Percentiles rank a stretch among this genome's conserved stretches.
These are phyloP conservation scores for Fragilariopsis cylindrus DNA, from an alignment of 108 stramenopile genomes.

Conservation along the genomic window DNA sequence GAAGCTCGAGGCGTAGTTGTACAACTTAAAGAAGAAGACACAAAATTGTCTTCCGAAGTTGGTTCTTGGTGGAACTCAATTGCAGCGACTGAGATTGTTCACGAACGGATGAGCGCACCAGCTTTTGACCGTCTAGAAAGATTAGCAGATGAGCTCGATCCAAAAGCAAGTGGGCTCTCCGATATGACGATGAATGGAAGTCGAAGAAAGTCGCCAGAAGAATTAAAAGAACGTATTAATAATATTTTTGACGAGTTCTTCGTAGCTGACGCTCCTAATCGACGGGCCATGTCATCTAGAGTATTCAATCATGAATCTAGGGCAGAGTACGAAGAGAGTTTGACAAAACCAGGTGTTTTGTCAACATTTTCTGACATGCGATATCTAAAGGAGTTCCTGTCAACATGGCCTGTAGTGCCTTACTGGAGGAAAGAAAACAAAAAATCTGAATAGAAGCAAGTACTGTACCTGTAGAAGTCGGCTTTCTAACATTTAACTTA, in stretches of 20 bases:
- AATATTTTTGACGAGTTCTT: constrained; percentile 73
- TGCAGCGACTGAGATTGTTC: constrained; percentile 45
- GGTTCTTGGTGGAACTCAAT: constrained; percentile 76
- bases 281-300: constrained; percentile 67
- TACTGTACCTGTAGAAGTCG: constrained; percentile 21
- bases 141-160: constrained; percentile 63
- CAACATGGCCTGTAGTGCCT: constrained; percentile 71
- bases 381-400: constrained; percentile 74
- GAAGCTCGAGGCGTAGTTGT: constrained; percentile 82
- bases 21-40: constrained; percentile 73
- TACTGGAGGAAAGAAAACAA: constrained; percentile 54
- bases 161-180: constrained; percentile 29
- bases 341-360: constrained; percentile 64
- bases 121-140: constrained; percentile 73
- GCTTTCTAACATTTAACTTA: too few relatives aligned
- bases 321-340: constrained; percentile 58
- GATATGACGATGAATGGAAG: constrained; percentile 27
- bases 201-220: constrained; percentile 35
- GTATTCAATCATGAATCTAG: constrained; percentile 71
- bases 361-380: constrained; percentile 71
- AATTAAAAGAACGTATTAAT: constrained; percentile 66
- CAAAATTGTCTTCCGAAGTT: constrained; percentile 78
- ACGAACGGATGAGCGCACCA: constrained; percentile 45
- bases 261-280: constrained; percentile 45
- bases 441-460: constrained; percentile 22